phyloP scores from a whole-genome alignment of 225 moss, liverwort and hornwort species.

The Pleurozium schreberi region DNA sequence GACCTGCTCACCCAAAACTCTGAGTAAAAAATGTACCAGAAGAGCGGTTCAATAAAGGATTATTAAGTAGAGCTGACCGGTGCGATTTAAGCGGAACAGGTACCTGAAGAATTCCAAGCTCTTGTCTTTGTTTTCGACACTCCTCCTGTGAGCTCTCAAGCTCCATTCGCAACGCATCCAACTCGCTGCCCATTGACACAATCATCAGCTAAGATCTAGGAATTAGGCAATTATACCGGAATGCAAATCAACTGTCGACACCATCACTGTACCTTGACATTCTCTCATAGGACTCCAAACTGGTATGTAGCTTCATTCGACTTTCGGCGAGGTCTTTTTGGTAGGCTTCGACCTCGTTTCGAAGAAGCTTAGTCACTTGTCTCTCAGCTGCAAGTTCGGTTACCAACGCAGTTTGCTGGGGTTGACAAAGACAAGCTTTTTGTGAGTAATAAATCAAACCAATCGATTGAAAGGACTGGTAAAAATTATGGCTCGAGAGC shows the following conservation, averaged over 20 bases:
- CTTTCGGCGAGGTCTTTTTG: conserved; percentile 52
- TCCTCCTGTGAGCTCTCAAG: conserved; percentile 37
- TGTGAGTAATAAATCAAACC: neutral
- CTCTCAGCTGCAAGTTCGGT: conserved; percentile 30
- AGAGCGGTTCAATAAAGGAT: no score
- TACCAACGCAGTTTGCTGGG: conserved; percentile 12
- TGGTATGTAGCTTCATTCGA: conserved; percentile 44
- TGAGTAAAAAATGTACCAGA: no score
- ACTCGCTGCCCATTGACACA: conserved; percentile 36
- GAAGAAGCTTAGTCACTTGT: conserved; percentile 14
- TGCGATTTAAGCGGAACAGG: neutral
- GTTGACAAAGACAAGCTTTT: neutral
- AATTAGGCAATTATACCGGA: neutral
- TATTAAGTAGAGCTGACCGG: neutral
- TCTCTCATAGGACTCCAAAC: conserved; percentile 38
- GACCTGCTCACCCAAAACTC: no score
- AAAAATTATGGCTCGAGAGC: neutral
- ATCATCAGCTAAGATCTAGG: neutral
- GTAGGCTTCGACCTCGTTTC: conserved; percentile 32
- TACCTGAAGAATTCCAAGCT: conserved; percentile 43
- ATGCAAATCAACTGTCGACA: neutral
- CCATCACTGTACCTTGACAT: conserved; percentile 41
- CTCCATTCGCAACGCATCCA: conserved; percentile 50
- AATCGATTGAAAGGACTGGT: neutral
- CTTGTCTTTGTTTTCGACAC: conserved; percentile 16